A percentile compares a stretch with the other conserved stretches of the same genome.
These are phyloP conservation scores for Chaetomiaceae sp. DNA, from an alignment of 2,329 filamentous ascomycete species.

Conservation along the genomic window DNA sequence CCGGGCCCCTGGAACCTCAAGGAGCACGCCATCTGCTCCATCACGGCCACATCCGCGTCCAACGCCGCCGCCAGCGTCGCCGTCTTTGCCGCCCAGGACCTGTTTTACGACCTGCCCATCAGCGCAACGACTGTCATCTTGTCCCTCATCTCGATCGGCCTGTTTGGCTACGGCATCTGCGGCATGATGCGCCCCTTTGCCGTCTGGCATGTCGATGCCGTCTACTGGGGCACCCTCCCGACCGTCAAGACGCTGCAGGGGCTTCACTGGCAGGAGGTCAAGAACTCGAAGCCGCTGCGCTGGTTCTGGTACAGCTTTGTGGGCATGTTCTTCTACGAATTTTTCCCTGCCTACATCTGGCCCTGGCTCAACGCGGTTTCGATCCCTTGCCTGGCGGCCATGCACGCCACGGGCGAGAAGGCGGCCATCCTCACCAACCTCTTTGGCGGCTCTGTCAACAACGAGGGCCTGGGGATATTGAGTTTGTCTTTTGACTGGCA, in stretches of 20 bases:
- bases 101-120: conserved; percentile 48
- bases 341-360: conserved; percentile 52
- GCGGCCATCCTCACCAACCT: conserved; percentile 42
- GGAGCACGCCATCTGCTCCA: conserved; percentile 51
- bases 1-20: conserved; percentile 49
- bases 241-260: conserved; percentile 51
- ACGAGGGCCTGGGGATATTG: conserved; percentile 49
- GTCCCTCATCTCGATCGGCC: conserved; percentile 47
- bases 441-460: conserved; percentile 49
- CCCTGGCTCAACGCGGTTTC: conserved; percentile 53
- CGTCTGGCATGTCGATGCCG: conserved; percentile 53
- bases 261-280: conserved; percentile 49
- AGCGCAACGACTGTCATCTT: conserved; percentile 45
- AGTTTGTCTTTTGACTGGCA: conserved; percentile 51
- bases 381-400: conserved; percentile 49
- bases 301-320: conserved; percentile 49
- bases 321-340: conserved; percentile 48
- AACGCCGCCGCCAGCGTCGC: conserved; percentile 40
- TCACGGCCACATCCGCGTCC: conserved; percentile 51
- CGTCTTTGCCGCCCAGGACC: conserved; percentile 46
- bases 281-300: conserved; percentile 46
- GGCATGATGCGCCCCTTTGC: conserved; percentile 50
- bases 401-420: conserved; percentile 45
- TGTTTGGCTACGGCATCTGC: conserved; percentile 53
- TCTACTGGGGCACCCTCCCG: conserved; percentile 52